Evolutionary conservation across 1,284 basidiomycete species (phyloP).

Genomic region (Vanrija pseudolonga): DNA sequence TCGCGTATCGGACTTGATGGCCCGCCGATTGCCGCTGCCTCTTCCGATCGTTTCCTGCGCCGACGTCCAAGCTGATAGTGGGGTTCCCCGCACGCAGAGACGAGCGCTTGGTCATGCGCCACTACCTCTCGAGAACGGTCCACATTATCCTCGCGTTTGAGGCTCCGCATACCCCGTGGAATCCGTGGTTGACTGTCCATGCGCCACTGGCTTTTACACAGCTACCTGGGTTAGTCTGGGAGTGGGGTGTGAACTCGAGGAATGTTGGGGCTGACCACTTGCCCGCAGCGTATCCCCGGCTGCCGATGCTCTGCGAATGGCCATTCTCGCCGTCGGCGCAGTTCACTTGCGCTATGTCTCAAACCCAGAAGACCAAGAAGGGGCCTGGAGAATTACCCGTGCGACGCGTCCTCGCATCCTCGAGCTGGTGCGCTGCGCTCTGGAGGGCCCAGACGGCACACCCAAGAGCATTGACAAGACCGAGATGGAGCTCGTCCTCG

Average conservation of each 20-base stretch:
- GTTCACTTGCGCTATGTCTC: slow-evolving; percentile 40
- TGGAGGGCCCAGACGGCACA: slow-evolving; percentile 26
- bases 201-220: slow-evolving; percentile 41
- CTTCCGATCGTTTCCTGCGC: not conserved
- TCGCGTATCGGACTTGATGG: too few relatives aligned
- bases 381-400: slow-evolving; percentile 33
- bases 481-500: slow-evolving; percentile 40
- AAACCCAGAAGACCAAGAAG: slow-evolving; percentile 31
- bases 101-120: slow-evolving; percentile 43
- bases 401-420: slow-evolving; percentile 30
- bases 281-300: slow-evolving; percentile 26
- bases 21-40: not conserved
- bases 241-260: too few relatives aligned
- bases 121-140: slow-evolving; percentile 41
- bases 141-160: slow-evolving; percentile 45
- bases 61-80: not conserved
- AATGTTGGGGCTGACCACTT: slow-evolving; percentile 3
- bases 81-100: slow-evolving; percentile 24
- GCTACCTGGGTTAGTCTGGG: slow-evolving; percentile 30
- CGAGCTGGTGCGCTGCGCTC: slow-evolving; percentile 25
- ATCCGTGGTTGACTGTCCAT: slow-evolving; percentile 43
- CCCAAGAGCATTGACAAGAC: slow-evolving; percentile 28
- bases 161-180: slow-evolving; percentile 33
- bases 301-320: slow-evolving; percentile 39
- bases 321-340: slow-evolving; percentile 40